A percentile compares a stretch with the other conserved stretches of the same genome.
These are phyloP conservation scores for Xylaria sp. DNA, from an alignment of 2,329 filamentous ascomycete species.

Conservation along the genomic window DNA sequence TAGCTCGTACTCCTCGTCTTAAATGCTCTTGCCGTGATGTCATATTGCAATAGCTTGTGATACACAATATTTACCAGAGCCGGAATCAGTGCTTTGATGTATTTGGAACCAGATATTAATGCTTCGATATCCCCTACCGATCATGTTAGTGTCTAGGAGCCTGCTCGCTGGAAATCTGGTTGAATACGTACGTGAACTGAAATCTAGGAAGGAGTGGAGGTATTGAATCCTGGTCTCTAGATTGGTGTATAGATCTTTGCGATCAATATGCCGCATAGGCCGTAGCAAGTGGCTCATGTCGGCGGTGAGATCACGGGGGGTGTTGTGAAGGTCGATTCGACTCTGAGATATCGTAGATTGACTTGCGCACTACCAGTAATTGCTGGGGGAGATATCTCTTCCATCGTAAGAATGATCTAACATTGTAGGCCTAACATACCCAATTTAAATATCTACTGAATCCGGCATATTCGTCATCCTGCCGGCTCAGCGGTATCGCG, in stretches of 20 bases:
- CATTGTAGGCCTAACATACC: constrained; percentile 1
- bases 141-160: constrained; percentile 32
- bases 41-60: constrained; percentile 81
- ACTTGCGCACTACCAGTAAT: neutral
- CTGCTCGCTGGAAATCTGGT: neutral
- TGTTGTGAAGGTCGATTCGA: neutral
- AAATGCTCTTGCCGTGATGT: constrained; percentile 84
- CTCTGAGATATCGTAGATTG: neutral
- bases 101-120: constrained; percentile 75
- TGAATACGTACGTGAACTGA: constrained; percentile 69
- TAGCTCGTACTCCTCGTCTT: constrained; percentile 71
- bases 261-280: constrained; percentile 70
- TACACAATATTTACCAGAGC: constrained; percentile 88
- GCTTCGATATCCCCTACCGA: constrained; percentile 75
- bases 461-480: neutral
- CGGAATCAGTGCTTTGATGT: constrained; percentile 84
- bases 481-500: constrained; percentile 14
- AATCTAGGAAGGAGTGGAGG: constrained; percentile 80
- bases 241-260: constrained; percentile 76
- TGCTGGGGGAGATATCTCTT: neutral
- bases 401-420: constrained; percentile 1
- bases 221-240: constrained; percentile 77
- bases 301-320: constrained; percentile 8
- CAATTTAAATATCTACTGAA: constrained; percentile 16
- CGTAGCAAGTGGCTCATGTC: constrained; percentile 41